phyloP scores from a whole-genome alignment of 805 yeast genomes.

The Kodamaea nitidulidarum region DNA sequence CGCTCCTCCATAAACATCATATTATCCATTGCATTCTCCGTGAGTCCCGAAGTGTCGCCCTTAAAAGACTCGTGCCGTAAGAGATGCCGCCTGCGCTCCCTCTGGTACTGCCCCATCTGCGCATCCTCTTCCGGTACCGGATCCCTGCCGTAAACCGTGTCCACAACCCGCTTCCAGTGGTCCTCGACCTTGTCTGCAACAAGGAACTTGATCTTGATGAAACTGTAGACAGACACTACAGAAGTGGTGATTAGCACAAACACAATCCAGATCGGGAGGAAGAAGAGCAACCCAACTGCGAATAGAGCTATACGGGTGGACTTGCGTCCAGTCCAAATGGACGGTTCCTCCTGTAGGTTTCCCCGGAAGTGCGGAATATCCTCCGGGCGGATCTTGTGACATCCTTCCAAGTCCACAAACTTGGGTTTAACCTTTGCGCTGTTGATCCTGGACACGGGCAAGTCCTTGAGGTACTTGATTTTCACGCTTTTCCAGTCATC shows the following conservation, averaged over 20 bases:
- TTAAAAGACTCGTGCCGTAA: constrained; percentile 34
- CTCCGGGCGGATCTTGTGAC: constrained; percentile 17
- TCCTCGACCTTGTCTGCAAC: constrained; percentile 19
- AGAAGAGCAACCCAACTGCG: constrained; percentile 20
- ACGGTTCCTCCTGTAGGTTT: constrained; percentile 37
- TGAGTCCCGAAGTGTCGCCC: constrained; percentile 38
- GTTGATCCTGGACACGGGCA: constrained; percentile 40
- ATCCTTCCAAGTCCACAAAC: constrained; percentile 47
- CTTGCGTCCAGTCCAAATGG: constrained; percentile 29
- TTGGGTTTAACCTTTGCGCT: constrained; percentile 40
- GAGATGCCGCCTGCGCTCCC: constrained; percentile 24
- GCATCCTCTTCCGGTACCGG: constrained; percentile 31
- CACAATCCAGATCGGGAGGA: constrained; percentile 52
- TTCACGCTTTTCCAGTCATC: constrained; percentile 48
- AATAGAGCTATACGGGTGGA: constrained; percentile 22
- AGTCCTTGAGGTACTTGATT: constrained; percentile 44
- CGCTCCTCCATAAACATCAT: constrained; percentile 19
- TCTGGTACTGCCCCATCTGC: constrained; percentile 25
- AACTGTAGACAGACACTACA: constrained; percentile 36
- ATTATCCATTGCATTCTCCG: constrained; percentile 34
- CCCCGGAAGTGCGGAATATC: constrained; percentile 14
- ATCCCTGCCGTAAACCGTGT: constrained; percentile 24
- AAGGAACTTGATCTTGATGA: constrained; percentile 31
- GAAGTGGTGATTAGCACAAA: constrained; percentile 35
- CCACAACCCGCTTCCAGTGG: constrained; percentile 34